These are phyloP conservation scores for Zizania palustris DNA, from an alignment of 202 grass and related monocot genomes.

Conservation along the genomic window DNA sequence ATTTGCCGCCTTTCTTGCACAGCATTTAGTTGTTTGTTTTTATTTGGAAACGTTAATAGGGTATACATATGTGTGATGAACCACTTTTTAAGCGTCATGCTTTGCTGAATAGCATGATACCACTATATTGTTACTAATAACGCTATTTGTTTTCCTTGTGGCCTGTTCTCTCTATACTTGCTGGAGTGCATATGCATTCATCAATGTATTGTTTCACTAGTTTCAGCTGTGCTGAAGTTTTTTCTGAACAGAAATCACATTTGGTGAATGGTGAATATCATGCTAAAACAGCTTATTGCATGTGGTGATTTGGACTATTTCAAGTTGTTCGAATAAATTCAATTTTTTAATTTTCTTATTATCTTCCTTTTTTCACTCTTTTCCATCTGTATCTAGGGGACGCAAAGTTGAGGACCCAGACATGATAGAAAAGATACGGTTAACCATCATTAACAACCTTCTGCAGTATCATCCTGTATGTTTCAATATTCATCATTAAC, in stretches of 20 bases:
- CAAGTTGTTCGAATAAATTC: neutral
- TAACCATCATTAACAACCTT: constrained; percentile 98
- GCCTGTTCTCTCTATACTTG: neutral
- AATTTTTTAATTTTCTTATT: constrained; percentile 3
- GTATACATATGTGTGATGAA: neutral
- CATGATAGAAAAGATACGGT: constrained; percentile 89
- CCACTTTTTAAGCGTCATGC: constrained; percentile 11
- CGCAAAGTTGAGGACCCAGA: constrained; percentile 93
- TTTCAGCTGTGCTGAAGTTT: neutral
- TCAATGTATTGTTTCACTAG: constrained; percentile 9
- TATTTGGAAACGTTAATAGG: constrained; percentile 26
- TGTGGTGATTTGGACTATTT: constrained; percentile 5
- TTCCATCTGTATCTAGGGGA: constrained; percentile 58
- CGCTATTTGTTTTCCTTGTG: constrained; percentile 7
- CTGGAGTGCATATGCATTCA: neutral
- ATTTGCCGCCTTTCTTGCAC: constrained; percentile 38
- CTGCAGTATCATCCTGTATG: constrained; percentile 94
- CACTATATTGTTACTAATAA: constrained; percentile 9
- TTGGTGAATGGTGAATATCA: too few species aligned
- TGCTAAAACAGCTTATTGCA: too few species aligned
- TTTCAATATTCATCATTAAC: constrained; percentile 36
- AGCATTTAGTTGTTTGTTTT: constrained; percentile 9
- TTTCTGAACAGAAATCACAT: too few species aligned
- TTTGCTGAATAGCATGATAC: constrained; percentile 1
- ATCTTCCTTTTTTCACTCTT: neutral